Evolutionary conservation across 2,329 filamentous ascomycete species (phyloP).

Genomic region (Talaromyces islandicus): DNA sequence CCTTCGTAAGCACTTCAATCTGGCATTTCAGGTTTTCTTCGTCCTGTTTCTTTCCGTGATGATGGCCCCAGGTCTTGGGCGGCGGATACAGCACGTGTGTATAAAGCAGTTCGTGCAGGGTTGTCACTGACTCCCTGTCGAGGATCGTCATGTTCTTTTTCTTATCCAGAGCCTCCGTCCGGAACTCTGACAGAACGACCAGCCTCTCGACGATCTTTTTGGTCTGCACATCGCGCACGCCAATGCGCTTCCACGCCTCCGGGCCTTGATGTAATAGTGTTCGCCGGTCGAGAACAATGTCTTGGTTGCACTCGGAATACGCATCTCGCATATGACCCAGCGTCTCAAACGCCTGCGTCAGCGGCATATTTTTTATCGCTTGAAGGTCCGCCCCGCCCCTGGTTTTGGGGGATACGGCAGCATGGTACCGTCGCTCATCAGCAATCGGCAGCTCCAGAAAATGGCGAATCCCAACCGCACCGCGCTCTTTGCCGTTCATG

Average conservation of each 20-base stretch:
- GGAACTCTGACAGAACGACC: slow-evolving; percentile 25
- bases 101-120: slow-evolving; percentile 32
- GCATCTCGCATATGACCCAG: slow-evolving; percentile 29
- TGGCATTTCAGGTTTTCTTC: slow-evolving; percentile 37
- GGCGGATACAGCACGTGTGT: slow-evolving; percentile 33
- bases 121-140: slow-evolving; percentile 25
- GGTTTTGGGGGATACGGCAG: slow-evolving; percentile 12
- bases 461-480: slow-evolving; percentile 42
- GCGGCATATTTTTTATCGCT: slow-evolving; percentile 19
- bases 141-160: slow-evolving; percentile 27
- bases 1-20: slow-evolving; percentile 39
- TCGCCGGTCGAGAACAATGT: slow-evolving; percentile 29
- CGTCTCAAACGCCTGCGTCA: slow-evolving; percentile 27
- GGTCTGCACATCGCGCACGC: slow-evolving; percentile 33
- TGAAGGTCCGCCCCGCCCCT: slow-evolving; percentile 13
- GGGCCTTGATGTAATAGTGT: slow-evolving; percentile 33
- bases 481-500: slow-evolving; percentile 39
- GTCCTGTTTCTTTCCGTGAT: slow-evolving; percentile 11
- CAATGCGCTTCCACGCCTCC: slow-evolving; percentile 35
- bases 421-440: slow-evolving; percentile 24
- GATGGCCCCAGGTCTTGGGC: slow-evolving; percentile 15
- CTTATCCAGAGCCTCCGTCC: slow-evolving; percentile 27
- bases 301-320: slow-evolving; percentile 30
- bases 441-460: slow-evolving; percentile 43
- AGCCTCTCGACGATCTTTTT: slow-evolving; percentile 29